Conservation (phyloP, 768 basidiomycete species). For the Naematelia encephala region DNA sequence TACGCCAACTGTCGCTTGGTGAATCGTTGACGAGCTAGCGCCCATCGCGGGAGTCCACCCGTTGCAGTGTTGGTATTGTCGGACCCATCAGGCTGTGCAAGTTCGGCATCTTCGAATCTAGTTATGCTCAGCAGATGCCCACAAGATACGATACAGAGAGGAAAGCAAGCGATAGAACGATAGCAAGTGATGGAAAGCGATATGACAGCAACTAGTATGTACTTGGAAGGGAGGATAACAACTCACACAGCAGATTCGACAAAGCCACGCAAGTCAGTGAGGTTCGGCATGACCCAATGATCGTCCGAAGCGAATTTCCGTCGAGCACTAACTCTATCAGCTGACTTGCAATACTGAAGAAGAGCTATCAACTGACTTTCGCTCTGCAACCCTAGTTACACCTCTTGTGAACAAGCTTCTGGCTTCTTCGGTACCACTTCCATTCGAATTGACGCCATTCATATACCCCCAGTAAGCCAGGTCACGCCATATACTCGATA, state of each 20-base stretch:
- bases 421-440: conserved; percentile 59
- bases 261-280: conserved; percentile 66
- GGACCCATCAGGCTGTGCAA: conserved; percentile 20
- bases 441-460: conserved; percentile 56
- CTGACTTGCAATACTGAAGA: not conserved
- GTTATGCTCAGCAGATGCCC: conserved; percentile 1
- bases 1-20: conserved; percentile 69
- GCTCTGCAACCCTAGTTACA: conserved; percentile 73
- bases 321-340: conserved; percentile 61
- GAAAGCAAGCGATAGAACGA: too few relatives aligned
- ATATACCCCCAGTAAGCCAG: conserved; percentile 77
- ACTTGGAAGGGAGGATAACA: not conserved
- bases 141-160: too few relatives aligned
- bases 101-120: conserved; percentile 27
- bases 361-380: conserved; percentile 65
- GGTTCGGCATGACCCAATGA: conserved; percentile 71
- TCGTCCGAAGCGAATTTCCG: conserved; percentile 74
- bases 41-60: conserved; percentile 35
- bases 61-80: conserved; percentile 6
- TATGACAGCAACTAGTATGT: too few relatives aligned
- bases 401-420: conserved; percentile 73
- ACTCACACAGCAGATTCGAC: conserved; percentile 65
- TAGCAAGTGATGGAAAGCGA: too few relatives aligned
- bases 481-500: conserved; percentile 76
- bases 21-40: conserved; percentile 43